Conservation (phyloP, 306 rosid species). For the Ochetophila trinervis region DNA sequence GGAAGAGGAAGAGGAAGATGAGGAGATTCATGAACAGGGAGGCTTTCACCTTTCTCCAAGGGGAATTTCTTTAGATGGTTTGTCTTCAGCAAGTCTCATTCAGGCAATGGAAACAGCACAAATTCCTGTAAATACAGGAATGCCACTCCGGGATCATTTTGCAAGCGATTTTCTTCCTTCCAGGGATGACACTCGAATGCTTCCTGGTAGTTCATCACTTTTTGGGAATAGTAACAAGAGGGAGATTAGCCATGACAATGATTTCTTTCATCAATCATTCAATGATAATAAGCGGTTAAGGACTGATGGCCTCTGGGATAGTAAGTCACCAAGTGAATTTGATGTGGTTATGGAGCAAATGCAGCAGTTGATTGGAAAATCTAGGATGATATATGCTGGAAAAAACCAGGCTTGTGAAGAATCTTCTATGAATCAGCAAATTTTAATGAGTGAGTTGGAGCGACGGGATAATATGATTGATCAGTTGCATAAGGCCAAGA, state of each 20-base stretch:
- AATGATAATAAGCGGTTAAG: constrained; percentile 66
- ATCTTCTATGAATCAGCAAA: constrained; percentile 44
- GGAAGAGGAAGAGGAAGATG: constrained; percentile 29
- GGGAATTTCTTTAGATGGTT: constrained; percentile 54
- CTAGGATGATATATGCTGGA: constrained; percentile 50
- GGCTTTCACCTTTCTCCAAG: constrained; percentile 58
- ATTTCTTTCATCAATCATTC: constrained; percentile 43
- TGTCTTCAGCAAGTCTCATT: constrained; percentile 55
- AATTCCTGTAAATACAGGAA: constrained; percentile 53
- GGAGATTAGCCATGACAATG: constrained; percentile 50
- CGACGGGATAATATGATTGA: constrained; percentile 53
- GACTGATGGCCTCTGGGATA: constrained; percentile 57
- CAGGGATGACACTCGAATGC: constrained; percentile 62
- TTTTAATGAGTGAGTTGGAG: constrained; percentile 60
- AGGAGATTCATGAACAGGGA: constrained; percentile 36
- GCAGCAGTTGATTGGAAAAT: constrained; percentile 59
- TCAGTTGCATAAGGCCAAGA: constrained; percentile 54
- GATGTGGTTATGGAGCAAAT: constrained; percentile 60
- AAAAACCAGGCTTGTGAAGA: constrained; percentile 63
- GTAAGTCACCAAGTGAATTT: constrained; percentile 45
- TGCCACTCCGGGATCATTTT: constrained; percentile 59
- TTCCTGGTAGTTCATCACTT: constrained; percentile 44
- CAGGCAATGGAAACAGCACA: constrained; percentile 52
- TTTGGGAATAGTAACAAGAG: constrained; percentile 78
- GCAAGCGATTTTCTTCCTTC: constrained; percentile 56